Evolutionary conservation across 208 protist genomes (phyloP).

Genomic region (Balamuthia mandrillaris): DNA sequence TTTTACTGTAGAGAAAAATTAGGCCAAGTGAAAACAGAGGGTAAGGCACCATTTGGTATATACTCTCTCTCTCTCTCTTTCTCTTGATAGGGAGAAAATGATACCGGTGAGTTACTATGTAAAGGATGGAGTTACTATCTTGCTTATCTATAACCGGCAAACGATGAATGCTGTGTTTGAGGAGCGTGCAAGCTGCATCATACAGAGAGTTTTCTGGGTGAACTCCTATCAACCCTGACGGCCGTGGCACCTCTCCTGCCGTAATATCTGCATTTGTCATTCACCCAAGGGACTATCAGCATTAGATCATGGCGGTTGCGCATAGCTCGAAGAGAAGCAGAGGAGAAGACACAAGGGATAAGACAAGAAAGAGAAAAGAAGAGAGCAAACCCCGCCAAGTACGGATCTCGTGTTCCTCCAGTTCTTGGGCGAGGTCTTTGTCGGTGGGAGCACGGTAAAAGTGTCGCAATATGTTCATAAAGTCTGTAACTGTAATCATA

Average conservation of each 20-base stretch:
- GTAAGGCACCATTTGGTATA: no score
- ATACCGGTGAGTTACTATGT: conserved; percentile 63
- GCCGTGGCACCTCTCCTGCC: not conserved
- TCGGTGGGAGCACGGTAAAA: conserved; percentile 45
- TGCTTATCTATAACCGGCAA: conserved; percentile 52
- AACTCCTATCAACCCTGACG: conserved; percentile 49
- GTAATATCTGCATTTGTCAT: conserved; percentile 28
- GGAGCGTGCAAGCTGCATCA: conserved; percentile 5
- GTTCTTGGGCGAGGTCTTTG: conserved; percentile 46
- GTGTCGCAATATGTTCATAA: conserved; percentile 58
- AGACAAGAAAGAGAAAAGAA: no score
- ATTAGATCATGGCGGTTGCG: no score
- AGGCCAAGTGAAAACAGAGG: no score
- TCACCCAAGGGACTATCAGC: no score
- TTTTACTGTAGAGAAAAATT: no score
- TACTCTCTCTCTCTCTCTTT: no score
- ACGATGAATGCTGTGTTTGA: conserved; percentile 56
- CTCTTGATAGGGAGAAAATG: no score
- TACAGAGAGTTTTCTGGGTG: conserved; percentile 53
- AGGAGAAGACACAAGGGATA: no score
- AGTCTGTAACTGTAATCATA: conserved; percentile 64
- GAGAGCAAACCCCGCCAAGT: conserved; percentile 23
- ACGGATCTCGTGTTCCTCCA: conserved; percentile 46
- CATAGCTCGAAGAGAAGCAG: no score
- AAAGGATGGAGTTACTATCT: conserved; percentile 57